These are phyloP conservation scores for Beauveria sp. DNA, from an alignment of 2,329 filamentous ascomycete genomes.

Conservation along the genomic window DNA sequence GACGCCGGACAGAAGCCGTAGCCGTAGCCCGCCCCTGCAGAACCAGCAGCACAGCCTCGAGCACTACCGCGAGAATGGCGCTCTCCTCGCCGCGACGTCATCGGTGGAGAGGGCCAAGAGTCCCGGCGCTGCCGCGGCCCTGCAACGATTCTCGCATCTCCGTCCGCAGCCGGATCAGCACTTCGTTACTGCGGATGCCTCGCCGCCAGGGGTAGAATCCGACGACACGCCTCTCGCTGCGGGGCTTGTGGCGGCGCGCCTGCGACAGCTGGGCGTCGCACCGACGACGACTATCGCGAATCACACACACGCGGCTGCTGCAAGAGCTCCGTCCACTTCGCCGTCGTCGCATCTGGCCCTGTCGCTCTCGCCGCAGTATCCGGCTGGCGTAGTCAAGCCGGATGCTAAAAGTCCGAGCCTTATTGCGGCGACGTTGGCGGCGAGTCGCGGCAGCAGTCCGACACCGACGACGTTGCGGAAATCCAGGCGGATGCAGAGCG, in stretches of 20 bases:
- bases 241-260: constrained; percentile 16
- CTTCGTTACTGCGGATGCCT: constrained; percentile 27
- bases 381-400: constrained; percentile 12
- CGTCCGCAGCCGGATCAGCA: constrained; percentile 24
- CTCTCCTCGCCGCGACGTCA: constrained; percentile 38
- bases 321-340: constrained; percentile 10
- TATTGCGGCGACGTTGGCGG: constrained; percentile 50
- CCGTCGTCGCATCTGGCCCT: background rate
- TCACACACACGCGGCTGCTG: background rate
- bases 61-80: constrained; percentile 26
- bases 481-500: constrained; percentile 23
- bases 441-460: constrained; percentile 41
- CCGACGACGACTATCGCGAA: background rate
- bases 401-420: constrained; percentile 48
- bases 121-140: constrained; percentile 9
- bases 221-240: constrained; percentile 11
- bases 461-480: constrained; percentile 19
- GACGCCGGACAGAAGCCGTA: background rate
- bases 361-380: background rate
- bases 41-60: constrained; percentile 11
- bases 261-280: constrained; percentile 19
- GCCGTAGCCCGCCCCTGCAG: constrained; percentile 16
- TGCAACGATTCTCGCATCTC: constrained; percentile 16
- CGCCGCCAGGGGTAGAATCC: constrained; percentile 20
- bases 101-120: constrained; percentile 15